phyloP scores from a whole-genome alignment of 2,329 filamentous ascomycete genomes.

The Alternaria sp. region DNA sequence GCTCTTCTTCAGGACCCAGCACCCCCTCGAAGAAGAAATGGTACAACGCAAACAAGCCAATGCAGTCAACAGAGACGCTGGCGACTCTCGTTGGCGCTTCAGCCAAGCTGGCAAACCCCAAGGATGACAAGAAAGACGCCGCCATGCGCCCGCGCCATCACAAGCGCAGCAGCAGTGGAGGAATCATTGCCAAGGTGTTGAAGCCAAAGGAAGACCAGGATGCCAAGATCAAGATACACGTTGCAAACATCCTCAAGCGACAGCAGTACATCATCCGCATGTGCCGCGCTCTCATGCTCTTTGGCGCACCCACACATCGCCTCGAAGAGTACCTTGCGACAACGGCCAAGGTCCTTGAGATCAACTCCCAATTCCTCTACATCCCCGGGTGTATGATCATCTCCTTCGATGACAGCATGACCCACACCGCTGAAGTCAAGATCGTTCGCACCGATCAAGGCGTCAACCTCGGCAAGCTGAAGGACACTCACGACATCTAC shows the following conservation, averaged over 20 bases:
- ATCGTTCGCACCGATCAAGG: slow-evolving; percentile 73
- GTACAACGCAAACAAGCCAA: slow-evolving; percentile 37
- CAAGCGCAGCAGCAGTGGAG: slow-evolving; percentile 31
- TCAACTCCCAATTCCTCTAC: slow-evolving; percentile 87
- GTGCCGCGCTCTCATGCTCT: slow-evolving; percentile 84
- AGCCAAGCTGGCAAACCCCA: slow-evolving; percentile 37
- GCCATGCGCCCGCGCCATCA: slow-evolving; percentile 22
- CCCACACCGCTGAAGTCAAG: slow-evolving; percentile 80
- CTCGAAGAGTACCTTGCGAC: slow-evolving; percentile 90
- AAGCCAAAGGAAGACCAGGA: slow-evolving; percentile 54
- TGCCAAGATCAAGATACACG: slow-evolving; percentile 64
- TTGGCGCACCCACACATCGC: slow-evolving; percentile 87
- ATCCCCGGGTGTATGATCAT: slow-evolving; percentile 92
- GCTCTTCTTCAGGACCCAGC: slow-evolving; percentile 30
- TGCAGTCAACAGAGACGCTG: slow-evolving; percentile 38
- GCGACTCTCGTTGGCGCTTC: slow-evolving; percentile 40
- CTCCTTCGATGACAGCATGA: slow-evolving; percentile 72
- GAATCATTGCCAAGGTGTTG: slow-evolving; percentile 34
- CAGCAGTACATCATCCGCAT: slow-evolving; percentile 87
- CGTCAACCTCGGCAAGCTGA: slow-evolving; percentile 74
- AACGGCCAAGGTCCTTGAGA: slow-evolving; percentile 82
- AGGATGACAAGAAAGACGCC: slow-evolving; percentile 25
- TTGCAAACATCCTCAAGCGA: slow-evolving; percentile 73
- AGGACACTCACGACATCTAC: slow-evolving; percentile 77
- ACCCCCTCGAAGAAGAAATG: slow-evolving; percentile 40